Base-by-base conservation (phyloP, 345 rosid species). In the Raphanus raphanistrum region DNA sequence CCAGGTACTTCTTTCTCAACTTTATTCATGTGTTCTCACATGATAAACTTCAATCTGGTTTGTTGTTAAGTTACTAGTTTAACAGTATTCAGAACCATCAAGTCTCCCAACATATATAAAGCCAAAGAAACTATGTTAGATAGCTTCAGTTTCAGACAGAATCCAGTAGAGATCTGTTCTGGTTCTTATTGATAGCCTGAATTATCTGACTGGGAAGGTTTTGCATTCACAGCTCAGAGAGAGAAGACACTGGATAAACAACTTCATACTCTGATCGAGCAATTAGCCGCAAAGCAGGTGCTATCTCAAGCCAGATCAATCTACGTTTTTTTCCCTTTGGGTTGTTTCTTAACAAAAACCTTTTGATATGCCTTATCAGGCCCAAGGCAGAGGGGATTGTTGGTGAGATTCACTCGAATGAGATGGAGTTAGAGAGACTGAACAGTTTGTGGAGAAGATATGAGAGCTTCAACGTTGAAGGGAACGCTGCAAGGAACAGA, bases 311-410 rank as follows among this genome's bases (percentile, higher is more conserved):
- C 68, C 80, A 73, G 62, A 28, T 70, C 11, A 43, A 26, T 50
- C 33, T 31, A 28, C 62, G 15, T 17, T 3, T 68, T 45, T 41
- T 45, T 2, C 28, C 25, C n/a, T 73, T 70, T 25, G 8, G 35
- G 43, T 29, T 28, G 48, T 58, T 66, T 79, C 63, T 35, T 32
- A 16, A 52, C 62, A 29, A 25, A 59, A 66, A 59, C 1, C 3
- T 65, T 68, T 41, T 70, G 9, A 25, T 65, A 70, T 70, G 48
- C n/a, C 12, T 67, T 67, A 67, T 35, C 74, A 95, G 98, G 85
- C 86, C 76, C 97, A 95, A 86, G 99, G 99, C 99, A 25, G 98
- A 92, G 76, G 91, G 88, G 68, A 87, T 92, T 63, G 90, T 88
- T 48, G 50, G 84, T 69, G 98, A 92, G 81, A 87, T 88, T 73